phyloP scores from a whole-genome alignment of 495 filamentous ascomycete species.

The Astrothelium macrocarpum region DNA sequence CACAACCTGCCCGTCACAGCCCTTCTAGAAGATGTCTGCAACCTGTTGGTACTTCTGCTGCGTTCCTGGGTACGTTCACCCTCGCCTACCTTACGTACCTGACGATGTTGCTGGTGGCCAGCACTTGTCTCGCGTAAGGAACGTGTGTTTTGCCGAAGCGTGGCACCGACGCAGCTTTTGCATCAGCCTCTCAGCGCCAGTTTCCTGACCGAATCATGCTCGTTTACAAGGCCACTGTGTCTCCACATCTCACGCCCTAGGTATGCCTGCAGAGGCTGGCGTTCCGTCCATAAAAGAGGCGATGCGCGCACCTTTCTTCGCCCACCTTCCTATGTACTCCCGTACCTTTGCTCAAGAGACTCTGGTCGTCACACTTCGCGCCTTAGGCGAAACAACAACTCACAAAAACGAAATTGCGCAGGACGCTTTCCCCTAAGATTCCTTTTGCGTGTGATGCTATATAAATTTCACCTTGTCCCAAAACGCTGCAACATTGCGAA shows the following conservation, averaged over 20 bases:
- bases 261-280: neutral
- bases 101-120: no score
- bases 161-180: neutral
- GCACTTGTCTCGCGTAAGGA: conserved; percentile 1
- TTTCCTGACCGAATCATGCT: neutral
- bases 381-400: conserved; percentile 4
- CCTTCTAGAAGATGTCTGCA: neutral
- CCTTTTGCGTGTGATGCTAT: neutral
- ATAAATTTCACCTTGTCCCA: neutral
- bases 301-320: neutral
- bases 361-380: neutral
- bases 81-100: neutral
- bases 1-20: no score
- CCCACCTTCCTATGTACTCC: neutral
- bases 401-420: neutral
- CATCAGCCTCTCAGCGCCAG: neutral
- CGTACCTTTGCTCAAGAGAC: neutral
- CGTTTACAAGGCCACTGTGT: neutral
- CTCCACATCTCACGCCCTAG: neutral
- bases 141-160: neutral
- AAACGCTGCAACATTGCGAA: neutral
- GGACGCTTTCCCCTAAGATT: neutral
- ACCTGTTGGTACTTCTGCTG: no score
- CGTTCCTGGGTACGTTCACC: neutral
- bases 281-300: neutral